Evolutionary conservation across 2,329 filamentous ascomycete genomes (phyloP).

Genomic region (Leptosphaerulina australis): DNA sequence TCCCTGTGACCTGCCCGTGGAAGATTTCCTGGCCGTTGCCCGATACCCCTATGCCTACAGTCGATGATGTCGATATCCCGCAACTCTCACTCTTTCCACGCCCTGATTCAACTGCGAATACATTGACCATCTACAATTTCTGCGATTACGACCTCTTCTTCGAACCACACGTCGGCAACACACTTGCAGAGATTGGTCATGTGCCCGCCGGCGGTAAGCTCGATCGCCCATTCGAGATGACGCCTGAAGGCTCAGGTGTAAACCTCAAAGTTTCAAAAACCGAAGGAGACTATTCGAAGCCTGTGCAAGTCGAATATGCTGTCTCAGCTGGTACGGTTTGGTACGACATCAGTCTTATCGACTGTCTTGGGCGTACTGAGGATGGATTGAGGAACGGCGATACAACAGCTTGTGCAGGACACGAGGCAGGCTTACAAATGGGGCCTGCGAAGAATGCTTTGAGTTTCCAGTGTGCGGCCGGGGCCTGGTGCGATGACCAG

Average conservation of each 20-base stretch:
- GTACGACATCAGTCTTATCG: conserved; percentile 31
- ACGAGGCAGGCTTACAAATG: conserved; percentile 26
- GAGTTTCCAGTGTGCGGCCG: conserved; percentile 24
- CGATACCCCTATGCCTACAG: conserved; percentile 15
- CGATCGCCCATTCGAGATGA: conserved; percentile 10
- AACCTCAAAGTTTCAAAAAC: conserved; percentile 24
- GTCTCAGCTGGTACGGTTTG: conserved; percentile 12
- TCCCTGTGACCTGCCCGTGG: conserved; percentile 17
- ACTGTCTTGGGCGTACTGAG: conserved; percentile 15
- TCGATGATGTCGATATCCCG: conserved; percentile 11
- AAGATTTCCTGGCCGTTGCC: conserved; percentile 20
- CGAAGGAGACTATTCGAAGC: conserved; percentile 16
- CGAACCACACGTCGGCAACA: conserved; percentile 16
- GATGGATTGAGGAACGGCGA: conserved; percentile 16
- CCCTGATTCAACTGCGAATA: conserved; percentile 14
- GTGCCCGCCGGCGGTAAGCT: conserved; percentile 15
- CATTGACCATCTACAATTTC: conserved; percentile 27
- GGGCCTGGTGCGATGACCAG: conserved; percentile 30
- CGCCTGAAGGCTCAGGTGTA: conserved; percentile 16
- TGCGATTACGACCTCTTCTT: conserved; percentile 26
- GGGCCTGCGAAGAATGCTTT: conserved; percentile 12
- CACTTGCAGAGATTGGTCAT: conserved; percentile 1
- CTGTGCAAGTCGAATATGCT: conserved; percentile 24
- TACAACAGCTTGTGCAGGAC: conserved; percentile 19
- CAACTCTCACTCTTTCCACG: conserved; percentile 24